Evolutionary conservation across 768 basidiomycete species (phyloP).

Genomic region (Boletus sp.): DNA sequence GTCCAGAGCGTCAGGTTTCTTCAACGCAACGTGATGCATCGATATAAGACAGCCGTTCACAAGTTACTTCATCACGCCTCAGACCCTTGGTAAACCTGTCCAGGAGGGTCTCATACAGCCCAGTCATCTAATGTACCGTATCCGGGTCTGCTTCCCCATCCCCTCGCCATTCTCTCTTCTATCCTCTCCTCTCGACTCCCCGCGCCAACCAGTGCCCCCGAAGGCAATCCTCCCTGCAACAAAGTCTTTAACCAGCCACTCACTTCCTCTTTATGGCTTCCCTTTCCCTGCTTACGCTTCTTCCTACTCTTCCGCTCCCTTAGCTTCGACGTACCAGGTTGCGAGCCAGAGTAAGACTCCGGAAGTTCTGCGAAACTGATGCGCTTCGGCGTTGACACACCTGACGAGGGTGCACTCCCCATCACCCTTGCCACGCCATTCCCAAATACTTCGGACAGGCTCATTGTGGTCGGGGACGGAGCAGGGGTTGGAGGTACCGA

Average conservation of each 20-base stretch:
- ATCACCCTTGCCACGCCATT: constrained; percentile 29
- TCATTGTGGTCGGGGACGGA: constrained; percentile 34
- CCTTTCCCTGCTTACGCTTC: constrained; percentile 36
- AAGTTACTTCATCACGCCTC: constrained; percentile 10
- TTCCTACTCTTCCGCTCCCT: constrained; percentile 31
- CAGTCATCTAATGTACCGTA: constrained; percentile 53
- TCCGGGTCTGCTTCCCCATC: constrained; percentile 45
- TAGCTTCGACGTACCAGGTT: constrained; percentile 34
- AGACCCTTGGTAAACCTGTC: background rate
- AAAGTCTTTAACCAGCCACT: constrained; percentile 26
- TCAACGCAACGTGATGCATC: background rate
- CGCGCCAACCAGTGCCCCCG: constrained; percentile 19
- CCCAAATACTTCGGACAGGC: constrained; percentile 29
- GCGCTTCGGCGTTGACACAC: constrained; percentile 63
- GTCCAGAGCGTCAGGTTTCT: background rate
- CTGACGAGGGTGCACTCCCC: constrained; percentile 46
- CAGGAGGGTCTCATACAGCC: constrained; percentile 38
- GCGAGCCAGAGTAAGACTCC: constrained; percentile 54
- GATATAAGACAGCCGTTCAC: constrained; percentile 5
- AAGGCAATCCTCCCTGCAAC: constrained; percentile 20
- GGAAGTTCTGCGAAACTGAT: constrained; percentile 78
- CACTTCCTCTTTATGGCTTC: constrained; percentile 27
- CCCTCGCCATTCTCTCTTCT: constrained; percentile 52
- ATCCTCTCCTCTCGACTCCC: constrained; percentile 44
- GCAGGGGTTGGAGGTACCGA: constrained; percentile 37